phyloP scores from a whole-genome alignment of 2,329 filamentous ascomycete genomes.

The Anthostomella pinea region DNA sequence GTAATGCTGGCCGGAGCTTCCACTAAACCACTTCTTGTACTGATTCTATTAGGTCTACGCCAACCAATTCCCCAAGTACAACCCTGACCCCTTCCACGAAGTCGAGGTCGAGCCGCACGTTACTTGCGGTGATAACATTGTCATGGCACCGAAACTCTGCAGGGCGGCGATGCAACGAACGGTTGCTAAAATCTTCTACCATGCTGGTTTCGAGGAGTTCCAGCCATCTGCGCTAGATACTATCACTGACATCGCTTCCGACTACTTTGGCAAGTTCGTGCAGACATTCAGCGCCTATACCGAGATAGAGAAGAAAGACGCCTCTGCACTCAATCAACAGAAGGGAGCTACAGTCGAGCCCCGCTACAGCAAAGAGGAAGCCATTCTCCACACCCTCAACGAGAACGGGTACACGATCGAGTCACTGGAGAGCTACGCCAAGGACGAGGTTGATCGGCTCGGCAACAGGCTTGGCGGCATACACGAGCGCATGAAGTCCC shows the following conservation, averaged over 20 bases:
- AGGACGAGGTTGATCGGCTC: constrained; percentile 88
- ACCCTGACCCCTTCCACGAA: constrained; percentile 84
- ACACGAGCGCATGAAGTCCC: constrained; percentile 91
- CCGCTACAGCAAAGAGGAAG: constrained; percentile 79
- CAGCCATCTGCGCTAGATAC: constrained; percentile 92
- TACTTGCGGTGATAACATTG: constrained; percentile 80
- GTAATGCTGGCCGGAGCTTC: constrained; percentile 43
- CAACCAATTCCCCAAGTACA: constrained; percentile 97
- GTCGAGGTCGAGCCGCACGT: constrained; percentile 86
- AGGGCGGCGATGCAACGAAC: constrained; percentile 84
- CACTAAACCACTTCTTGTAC: constrained; percentile 11
- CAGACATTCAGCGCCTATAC: constrained; percentile 78
- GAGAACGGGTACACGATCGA: constrained; percentile 83
- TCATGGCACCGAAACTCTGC: constrained; percentile 81
- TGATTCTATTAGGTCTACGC: constrained; percentile 71
- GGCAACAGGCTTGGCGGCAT: constrained; percentile 75
- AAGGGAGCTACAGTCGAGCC: constrained; percentile 51
- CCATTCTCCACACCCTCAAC: constrained; percentile 79
- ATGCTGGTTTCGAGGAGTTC: constrained; percentile 94
- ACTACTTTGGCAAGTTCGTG: constrained; percentile 85
- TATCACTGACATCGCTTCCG: constrained; percentile 82
- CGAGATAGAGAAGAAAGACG: constrained; percentile 74
- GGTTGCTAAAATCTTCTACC: constrained; percentile 92
- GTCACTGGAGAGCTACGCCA: constrained; percentile 78
- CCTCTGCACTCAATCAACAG: constrained; percentile 38